Conservation (phyloP, 306 rosid species). For the Inga laurina region DNA sequence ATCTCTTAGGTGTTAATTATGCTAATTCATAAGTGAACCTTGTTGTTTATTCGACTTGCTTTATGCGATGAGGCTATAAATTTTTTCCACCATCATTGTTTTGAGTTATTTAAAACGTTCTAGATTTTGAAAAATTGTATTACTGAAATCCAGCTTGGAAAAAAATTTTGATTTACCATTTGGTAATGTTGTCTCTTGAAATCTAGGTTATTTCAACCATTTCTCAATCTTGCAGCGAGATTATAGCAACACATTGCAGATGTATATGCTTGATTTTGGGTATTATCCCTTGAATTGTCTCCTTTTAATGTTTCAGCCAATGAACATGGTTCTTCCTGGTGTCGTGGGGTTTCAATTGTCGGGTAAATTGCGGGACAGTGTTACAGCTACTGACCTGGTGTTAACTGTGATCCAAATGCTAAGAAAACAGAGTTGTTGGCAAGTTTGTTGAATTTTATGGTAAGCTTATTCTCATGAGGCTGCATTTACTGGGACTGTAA, state of each 20-base stretch:
- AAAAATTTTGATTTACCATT: neutral
- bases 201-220: neutral
- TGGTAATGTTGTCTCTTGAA: neutral
- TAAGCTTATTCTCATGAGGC: neutral
- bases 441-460: conserved; percentile 15
- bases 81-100: neutral
- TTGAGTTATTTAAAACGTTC: neutral
- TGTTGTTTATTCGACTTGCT: neutral
- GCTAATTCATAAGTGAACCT: neutral
- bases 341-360: neutral
- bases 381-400: conserved; percentile 4
- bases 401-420: conserved; percentile 4
- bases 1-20: neutral
- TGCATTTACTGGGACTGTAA: neutral
- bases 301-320: neutral
- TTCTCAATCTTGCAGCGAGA: neutral
- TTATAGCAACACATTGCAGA: neutral
- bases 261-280: neutral
- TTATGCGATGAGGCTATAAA: neutral
- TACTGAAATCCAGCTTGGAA: neutral
- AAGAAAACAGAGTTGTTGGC: conserved; percentile 9
- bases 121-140: neutral
- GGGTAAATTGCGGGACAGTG: neutral
- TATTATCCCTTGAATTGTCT: neutral
- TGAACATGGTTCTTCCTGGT: conserved; percentile 17